Base-by-base conservation (phyloP, 164 flowering plant species). In the Cinnamomum chago region DNA sequence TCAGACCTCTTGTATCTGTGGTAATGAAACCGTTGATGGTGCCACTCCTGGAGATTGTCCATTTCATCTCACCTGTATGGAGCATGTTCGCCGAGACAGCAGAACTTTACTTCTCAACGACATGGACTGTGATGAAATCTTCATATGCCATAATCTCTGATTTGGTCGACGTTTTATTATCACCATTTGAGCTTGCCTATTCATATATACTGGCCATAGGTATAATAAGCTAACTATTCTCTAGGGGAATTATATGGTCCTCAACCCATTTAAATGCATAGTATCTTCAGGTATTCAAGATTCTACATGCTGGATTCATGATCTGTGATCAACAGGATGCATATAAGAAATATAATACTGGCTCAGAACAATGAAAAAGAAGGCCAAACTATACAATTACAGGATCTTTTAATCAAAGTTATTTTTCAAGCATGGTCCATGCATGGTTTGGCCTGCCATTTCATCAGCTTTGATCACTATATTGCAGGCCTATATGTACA, bases 41-140 rank as follows among this genome's bases (percentile, higher is more conserved):
- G 67, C 84, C 82, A 25, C 72, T 82, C 28, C n/a, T 77, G 33
- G 80, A 75, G 62, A 50, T 75, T n/a, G 17, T 71, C 5, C 75
- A 72, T n/a, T 70, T 77, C 58, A 22, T 77, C 60, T 72, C 76
- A 20, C 82, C 82, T 2, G 50, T 75, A 13, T 83, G 83, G 81
- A 65, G 70, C 70, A 64, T 67, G n/a, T 75, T 78, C 24, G 18
- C 70, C 14, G 75, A 76, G 40, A 58, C 72, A 52, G 77, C 70
- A 40, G 68, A 55, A 51, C 52, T 67, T 4, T 64, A 76, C 24
- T 75, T 64, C 55, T 73, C 77, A 33, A 27, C 76, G 7, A 52
- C 60, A 12, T 77, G 77, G 76, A 11, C 76, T 23, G 28, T 58
- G 62, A 24, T 81, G 67, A 74, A 62, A 25, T 81, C 78, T 30